Percentiles rank a stretch among this genome's conserved stretches.
Evolutionary conservation across 495 filamentous ascomycete species (phyloP).

Genomic region (Pyrenula massariospora): DNA sequence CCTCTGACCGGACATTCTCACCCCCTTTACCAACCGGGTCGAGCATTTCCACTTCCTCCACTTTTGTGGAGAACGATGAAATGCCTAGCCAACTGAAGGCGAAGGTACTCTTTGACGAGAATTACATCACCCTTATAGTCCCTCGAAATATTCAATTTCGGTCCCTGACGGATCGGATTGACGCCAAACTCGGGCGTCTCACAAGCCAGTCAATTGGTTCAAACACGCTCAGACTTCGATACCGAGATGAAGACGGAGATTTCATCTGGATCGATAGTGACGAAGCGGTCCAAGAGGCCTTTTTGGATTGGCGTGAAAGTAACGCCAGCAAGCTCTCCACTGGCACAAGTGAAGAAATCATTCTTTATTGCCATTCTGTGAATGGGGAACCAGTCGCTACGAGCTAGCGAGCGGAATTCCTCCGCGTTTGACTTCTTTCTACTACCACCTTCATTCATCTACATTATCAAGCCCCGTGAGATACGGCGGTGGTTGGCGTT

Average conservation of each 20-base stretch:
- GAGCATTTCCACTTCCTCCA: neutral
- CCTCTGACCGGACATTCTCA: neutral
- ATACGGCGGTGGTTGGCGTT: too few species aligned
- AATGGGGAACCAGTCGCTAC: neutral
- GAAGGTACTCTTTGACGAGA: constrained; percentile 74
- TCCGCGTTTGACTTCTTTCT: neutral
- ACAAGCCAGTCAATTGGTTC: constrained; percentile 68
- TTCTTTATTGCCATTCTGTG: constrained; percentile 55
- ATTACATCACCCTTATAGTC: constrained; percentile 84
- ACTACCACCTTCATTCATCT: too few species aligned
- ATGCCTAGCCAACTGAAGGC: constrained; percentile 73
- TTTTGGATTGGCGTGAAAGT: constrained; percentile 80
- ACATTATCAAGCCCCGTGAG: too few species aligned
- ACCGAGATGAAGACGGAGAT: constrained; percentile 86
- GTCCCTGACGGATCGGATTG: constrained; percentile 89
- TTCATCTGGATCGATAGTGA: constrained; percentile 87
- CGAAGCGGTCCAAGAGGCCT: constrained; percentile 88
- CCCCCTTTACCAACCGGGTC: neutral
- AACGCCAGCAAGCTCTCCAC: constrained; percentile 48
- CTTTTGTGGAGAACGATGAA: constrained; percentile 20
- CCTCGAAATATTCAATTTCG: constrained; percentile 87
- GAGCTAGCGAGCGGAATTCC: neutral
- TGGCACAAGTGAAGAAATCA: constrained; percentile 71
- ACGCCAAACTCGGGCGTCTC: constrained; percentile 78
- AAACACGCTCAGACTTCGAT: constrained; percentile 71